Percentiles rank a stretch among this genome's conserved stretches.
Conservation (phyloP, 148 eudicot species). For the Chenopodium berlandieri region DNA sequence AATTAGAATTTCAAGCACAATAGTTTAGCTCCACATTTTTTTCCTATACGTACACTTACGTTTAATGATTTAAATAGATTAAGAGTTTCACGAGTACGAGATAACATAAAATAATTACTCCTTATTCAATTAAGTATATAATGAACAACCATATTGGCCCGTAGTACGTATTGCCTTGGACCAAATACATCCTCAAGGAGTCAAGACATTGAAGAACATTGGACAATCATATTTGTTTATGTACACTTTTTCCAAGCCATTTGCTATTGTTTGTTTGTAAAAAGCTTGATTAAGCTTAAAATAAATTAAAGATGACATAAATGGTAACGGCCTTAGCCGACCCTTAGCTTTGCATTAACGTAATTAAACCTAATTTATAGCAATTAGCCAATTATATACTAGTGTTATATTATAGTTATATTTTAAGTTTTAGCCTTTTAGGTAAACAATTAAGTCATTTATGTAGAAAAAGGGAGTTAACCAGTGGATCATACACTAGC, state of each 20-base stretch:
- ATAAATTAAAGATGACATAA: neutral
- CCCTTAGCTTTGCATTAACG: neutral
- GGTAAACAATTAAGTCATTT: constrained; percentile 3
- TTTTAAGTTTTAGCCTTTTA: neutral
- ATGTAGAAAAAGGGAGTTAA: neutral
- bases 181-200: no score
- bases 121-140: no score
- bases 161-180: no score
- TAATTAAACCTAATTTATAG: no score
- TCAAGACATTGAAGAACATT: neutral
- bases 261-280: neutral
- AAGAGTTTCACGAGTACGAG: no score
- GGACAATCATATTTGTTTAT: no score
- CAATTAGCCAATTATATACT: neutral
- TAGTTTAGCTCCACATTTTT: no score
- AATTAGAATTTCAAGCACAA: no score
- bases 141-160: no score
- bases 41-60: no score
- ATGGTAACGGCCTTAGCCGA: neutral
- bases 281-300: neutral
- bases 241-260: neutral
- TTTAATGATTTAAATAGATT: no score
- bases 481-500: neutral
- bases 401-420: neutral
- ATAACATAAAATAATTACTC: no score